Conservation (phyloP, 2,329 filamentous ascomycete species). For the Hypoxylon sp. region DNA sequence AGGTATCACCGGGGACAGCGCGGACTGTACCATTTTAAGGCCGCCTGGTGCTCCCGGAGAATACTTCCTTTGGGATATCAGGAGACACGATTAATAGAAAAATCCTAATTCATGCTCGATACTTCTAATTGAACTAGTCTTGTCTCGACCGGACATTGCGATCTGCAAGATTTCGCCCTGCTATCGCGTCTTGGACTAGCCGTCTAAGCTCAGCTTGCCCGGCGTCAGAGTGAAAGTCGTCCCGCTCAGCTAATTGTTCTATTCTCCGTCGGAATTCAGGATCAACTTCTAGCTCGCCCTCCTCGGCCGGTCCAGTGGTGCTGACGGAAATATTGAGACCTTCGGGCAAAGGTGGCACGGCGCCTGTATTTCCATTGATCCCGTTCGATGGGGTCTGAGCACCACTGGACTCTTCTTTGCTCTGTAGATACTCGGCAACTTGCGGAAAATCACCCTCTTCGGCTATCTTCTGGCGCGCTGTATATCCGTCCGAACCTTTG, state of each 20-base stretch:
- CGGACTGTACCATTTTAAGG: constrained; percentile 69
- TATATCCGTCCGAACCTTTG: constrained; percentile 81
- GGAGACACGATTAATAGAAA: constrained; percentile 58
- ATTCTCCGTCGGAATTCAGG: constrained; percentile 88
- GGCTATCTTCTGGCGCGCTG: constrained; percentile 84
- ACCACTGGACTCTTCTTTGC: constrained; percentile 54
- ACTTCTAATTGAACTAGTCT: constrained; percentile 60
- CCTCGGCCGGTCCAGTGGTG: constrained; percentile 75
- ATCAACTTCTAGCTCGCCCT: constrained; percentile 76
- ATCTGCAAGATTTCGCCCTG: constrained; percentile 74
- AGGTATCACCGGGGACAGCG: constrained; percentile 60
- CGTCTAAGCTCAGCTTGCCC: constrained; percentile 84
- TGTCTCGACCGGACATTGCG: constrained; percentile 75
- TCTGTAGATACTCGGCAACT: constrained; percentile 78
- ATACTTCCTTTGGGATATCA: constrained; percentile 74
- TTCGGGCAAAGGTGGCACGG: constrained; percentile 75
- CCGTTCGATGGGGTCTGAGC: constrained; percentile 50
- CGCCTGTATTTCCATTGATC: constrained; percentile 53
- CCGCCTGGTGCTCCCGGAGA: constrained; percentile 65
- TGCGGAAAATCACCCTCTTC: constrained; percentile 83
- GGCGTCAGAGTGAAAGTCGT: constrained; percentile 85
- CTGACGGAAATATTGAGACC: constrained; percentile 85
- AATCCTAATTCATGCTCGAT: not conserved
- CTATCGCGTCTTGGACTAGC: constrained; percentile 84
- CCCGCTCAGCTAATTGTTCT: constrained; percentile 86